Base-by-base conservation (phyloP, 2,329 filamentous ascomycete species). In the Nakataea oryzae region DNA sequence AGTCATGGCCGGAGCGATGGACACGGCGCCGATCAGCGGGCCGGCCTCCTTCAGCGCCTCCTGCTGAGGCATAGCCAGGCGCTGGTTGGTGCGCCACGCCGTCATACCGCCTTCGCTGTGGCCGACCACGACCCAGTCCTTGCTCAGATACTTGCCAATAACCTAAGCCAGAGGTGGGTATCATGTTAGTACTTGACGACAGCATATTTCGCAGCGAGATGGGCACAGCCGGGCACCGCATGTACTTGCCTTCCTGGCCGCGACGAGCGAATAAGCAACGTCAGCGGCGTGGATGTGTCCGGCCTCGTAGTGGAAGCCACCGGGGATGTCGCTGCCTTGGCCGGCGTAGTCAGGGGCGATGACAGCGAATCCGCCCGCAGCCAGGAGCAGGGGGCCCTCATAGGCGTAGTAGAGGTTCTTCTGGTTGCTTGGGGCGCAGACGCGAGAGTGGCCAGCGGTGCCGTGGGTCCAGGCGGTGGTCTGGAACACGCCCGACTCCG, bases 41-140 rank as follows among this genome's bases (percentile, higher is more conserved):
- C 65, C 63, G n/a, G 63, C 62, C n/a, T 62, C 32, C 57, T 63
- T 60, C 11, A 60, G 58, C 41, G 26, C 58, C 17, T 60, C 58
- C 58, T 60, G 58, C 27, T 34, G 34, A 9, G 63, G 50, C 55
- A 57, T 60, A 21, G 67, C 68, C 14, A 66, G 62, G 8, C 69
- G 64, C 62, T 69, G 67, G 21, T 64, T 65, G 14, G 68, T 69
- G 7, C 67, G 63, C 68, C 68, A 69, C 1, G 62, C 67, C 1
- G 67, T 67, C 64, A 68, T 63, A 11, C 68, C 68, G 0, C 68
- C 68, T 27, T 69, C 67, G 58, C 67, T 69, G 28, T 69, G 68
- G 1, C 68, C 68, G 0, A 62, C 29, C 0, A 68, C 63, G 3
- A 64, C 67, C 67, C 67, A 69, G n/a, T 69, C 65, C 9, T 66